These are phyloP conservation scores for Plasmodium knowlesi DNA, from an alignment of 169 alveolate genomes.

Conservation along the genomic window DNA sequence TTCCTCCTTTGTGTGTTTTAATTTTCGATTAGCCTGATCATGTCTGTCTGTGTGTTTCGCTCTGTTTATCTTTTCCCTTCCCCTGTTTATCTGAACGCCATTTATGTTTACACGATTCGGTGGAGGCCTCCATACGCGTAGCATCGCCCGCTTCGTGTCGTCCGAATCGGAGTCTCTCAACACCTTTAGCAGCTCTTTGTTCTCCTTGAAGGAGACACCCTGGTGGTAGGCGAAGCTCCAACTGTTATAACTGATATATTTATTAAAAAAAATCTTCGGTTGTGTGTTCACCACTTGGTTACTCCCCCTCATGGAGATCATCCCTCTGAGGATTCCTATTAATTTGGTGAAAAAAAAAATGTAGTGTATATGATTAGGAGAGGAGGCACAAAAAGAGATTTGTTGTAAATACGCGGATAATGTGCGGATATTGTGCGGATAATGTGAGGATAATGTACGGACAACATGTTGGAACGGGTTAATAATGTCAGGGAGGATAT, in stretches of 20 bases:
- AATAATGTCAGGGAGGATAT: too few species aligned
- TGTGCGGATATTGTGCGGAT: too few species aligned
- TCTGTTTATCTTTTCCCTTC: neutral
- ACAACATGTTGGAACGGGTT: neutral
- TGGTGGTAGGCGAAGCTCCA: constrained; percentile 44
- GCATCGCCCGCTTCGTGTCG: neutral
- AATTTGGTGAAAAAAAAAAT: neutral
- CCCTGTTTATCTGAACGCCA: neutral
- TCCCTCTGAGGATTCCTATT: constrained; percentile 5
- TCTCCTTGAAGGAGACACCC: neutral
- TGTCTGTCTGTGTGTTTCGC: neutral
- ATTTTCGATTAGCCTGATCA: neutral
- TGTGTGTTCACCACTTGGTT: neutral
- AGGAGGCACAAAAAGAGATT: neutral
- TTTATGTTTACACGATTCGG: neutral
- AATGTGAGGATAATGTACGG: too few species aligned
- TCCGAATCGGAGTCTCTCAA: neutral
- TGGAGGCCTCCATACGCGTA: neutral
- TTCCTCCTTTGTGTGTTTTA: neutral
- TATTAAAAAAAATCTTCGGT: constrained; percentile 49
- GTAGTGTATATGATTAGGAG: neutral
- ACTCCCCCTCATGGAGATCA: neutral
- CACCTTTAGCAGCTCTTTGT: neutral
- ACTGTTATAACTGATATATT: constrained; percentile 35
- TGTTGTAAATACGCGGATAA: neutral